Evolutionary conservation across 192 early-diverging fungal species (phyloP), one percentile per base, ranked within the genome.

Genomic region (Coemansia sp.): DNA sequence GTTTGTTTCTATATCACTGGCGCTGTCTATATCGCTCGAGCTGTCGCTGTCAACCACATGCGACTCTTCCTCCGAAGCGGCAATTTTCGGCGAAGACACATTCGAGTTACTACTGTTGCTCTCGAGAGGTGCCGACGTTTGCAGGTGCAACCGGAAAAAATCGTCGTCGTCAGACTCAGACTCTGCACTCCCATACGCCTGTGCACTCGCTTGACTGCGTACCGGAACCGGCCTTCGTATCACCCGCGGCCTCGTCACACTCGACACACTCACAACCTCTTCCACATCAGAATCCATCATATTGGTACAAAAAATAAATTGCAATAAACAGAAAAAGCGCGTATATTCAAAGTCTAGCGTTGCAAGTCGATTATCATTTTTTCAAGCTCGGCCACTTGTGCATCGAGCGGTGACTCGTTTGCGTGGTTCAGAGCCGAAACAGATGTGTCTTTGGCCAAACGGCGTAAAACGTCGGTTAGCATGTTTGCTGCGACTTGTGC

Each of bases 401-500:
- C 77, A 64, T 79, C 76, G 46, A 79, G 17, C 68, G 66, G 26
- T 63, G 56, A 21, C 51, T 40, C n/a, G 18, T 54, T 54, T 54
- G 24, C 31, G 15, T 28, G n/a, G 12, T n/a, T 5, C 15, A 7
- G 31, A 1, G 24, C 52, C 15, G 52, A 15, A 53, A 37, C n/a
- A 20, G 36, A 36, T 26, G 23, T n/a, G 71, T 15, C 53, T 47
- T 59, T 70, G n/a, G 64, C 60, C 40, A 79, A 54, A 1, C 61
- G 61, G 9, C 71, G 67, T n/a, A 79, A 58, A 9, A 79, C 76
- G 28, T 74, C 76, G 1, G 76, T 70, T 53, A 79, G 63, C 65
- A 79, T 59, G 11, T 64, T 61, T 25, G 76, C 76, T 1, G 76
- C 76, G 11, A 48, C 76, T 62, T 79, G 76, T n/a, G 76, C 76